Evolutionary conservation across 768 basidiomycete species (phyloP).

Genomic region (Boletus tylopilopsis): DNA sequence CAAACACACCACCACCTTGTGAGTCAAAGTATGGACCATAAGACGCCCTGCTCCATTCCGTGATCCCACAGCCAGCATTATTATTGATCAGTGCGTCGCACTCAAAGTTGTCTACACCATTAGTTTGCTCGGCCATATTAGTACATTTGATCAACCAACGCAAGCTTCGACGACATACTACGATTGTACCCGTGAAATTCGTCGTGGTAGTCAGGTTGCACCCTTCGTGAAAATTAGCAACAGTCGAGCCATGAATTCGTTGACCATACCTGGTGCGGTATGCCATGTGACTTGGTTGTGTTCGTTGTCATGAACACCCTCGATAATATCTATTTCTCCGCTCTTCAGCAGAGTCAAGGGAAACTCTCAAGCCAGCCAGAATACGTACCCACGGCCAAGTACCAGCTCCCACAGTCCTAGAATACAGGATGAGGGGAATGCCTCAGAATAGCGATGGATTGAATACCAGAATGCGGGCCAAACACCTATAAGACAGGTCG

Average conservation of each 20-base stretch:
- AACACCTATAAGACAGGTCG: constrained; percentile 42
- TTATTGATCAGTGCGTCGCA: constrained; percentile 50
- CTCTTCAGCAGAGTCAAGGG: constrained; percentile 37
- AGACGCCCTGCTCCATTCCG: constrained; percentile 76
- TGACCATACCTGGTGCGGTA: constrained; percentile 51
- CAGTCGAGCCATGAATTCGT: neutral
- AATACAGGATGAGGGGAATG: constrained; percentile 2
- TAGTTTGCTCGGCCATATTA: constrained; percentile 37
- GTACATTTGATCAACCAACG: neutral
- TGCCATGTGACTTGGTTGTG: constrained; percentile 87
- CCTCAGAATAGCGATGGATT: neutral
- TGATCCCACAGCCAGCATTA: constrained; percentile 76
- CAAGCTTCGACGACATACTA: constrained; percentile 40
- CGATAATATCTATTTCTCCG: constrained; percentile 82
- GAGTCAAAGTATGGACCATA: constrained; percentile 82
- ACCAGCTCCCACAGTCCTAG: constrained; percentile 42
- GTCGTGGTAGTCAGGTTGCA: constrained; percentile 53
- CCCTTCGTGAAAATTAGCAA: constrained; percentile 34
- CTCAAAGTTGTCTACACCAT: constrained; percentile 47
- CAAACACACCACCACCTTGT: constrained; percentile 80
- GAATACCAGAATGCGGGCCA: constrained; percentile 82
- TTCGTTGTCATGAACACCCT: constrained; percentile 80
- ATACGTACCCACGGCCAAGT: constrained; percentile 60
- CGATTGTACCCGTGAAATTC: constrained; percentile 60
- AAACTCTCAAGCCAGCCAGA: neutral